These are phyloP conservation scores for Solanum pimpinellifolium DNA, from an alignment of 257 asterid species.

Conservation along the genomic window DNA sequence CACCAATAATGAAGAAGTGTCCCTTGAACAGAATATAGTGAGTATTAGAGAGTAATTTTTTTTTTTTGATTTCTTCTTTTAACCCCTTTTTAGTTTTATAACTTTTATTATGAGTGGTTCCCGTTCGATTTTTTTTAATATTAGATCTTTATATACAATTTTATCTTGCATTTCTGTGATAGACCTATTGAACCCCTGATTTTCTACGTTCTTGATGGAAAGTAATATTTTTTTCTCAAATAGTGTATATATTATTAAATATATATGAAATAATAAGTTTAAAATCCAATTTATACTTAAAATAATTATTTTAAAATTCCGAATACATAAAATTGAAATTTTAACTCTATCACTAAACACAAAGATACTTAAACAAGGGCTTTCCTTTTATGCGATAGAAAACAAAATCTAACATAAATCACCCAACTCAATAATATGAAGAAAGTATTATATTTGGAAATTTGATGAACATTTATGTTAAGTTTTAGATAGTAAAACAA, in stretches of 20 bases:
- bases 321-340: accelerated
- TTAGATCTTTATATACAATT: no score
- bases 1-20: neutral
- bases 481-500: neutral
- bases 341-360: accelerated
- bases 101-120: neutral
- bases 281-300: accelerated
- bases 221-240: neutral
- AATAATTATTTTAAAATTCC: accelerated
- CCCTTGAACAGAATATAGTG: neutral
- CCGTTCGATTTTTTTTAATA: neutral
- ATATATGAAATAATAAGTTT: no score
- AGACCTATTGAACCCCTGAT: neutral
- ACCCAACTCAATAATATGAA: neutral
- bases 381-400: neutral
- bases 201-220: accelerated
- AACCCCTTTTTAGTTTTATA: neutral
- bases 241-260: neutral
- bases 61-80: neutral
- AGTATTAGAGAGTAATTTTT: neutral
- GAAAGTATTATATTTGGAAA: neutral
- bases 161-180: neutral
- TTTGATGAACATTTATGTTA: neutral
- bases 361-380: accelerated
- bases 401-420: neutral